These are phyloP conservation scores for Fonsecaea nubica DNA, from an alignment of 2,329 filamentous ascomycete genomes.

Conservation along the genomic window DNA sequence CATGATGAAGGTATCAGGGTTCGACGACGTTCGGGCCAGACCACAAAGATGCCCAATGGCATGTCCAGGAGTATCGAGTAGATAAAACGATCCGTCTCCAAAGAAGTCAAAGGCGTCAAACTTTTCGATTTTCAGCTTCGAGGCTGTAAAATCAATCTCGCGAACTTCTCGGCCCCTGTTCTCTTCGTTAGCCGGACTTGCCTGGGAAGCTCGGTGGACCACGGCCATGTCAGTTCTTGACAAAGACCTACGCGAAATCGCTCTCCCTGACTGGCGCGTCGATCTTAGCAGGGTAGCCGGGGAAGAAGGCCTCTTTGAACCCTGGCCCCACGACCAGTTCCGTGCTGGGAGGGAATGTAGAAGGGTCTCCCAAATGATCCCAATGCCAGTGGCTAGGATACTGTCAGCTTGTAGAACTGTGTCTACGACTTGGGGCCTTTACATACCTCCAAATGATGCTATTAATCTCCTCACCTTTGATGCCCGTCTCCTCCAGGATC, in stretches of 20 bases:
- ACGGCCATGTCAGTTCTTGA: background rate
- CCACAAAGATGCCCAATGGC: constrained; percentile 58
- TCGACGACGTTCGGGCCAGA: constrained; percentile 52
- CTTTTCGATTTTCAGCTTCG: constrained; percentile 7
- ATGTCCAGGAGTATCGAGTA: constrained; percentile 55
- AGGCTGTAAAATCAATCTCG: constrained; percentile 12
- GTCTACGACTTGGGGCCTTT: background rate
- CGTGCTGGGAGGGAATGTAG: constrained; percentile 54
- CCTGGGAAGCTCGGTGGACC: background rate
- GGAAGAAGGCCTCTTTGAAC: constrained; percentile 55
- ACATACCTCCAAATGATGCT: constrained; percentile 32
- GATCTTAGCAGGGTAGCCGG: constrained; percentile 55
- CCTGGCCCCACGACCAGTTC: constrained; percentile 62
- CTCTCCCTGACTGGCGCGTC: constrained; percentile 29
- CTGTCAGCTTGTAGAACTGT: background rate
- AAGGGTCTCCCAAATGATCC: constrained; percentile 60
- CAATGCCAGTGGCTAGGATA: constrained; percentile 38
- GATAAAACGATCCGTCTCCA: constrained; percentile 47
- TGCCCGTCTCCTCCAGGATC: constrained; percentile 33
- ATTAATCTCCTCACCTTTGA: constrained; percentile 20
- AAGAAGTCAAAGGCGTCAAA: constrained; percentile 46
- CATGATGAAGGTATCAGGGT: constrained; percentile 51
- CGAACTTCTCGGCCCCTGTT: constrained; percentile 8
- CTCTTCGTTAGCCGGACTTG: background rate
- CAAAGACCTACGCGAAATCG: constrained; percentile 10